Base-by-base conservation (phyloP, 2,329 filamentous ascomycete species). In the Colletotrichum cereale region DNA sequence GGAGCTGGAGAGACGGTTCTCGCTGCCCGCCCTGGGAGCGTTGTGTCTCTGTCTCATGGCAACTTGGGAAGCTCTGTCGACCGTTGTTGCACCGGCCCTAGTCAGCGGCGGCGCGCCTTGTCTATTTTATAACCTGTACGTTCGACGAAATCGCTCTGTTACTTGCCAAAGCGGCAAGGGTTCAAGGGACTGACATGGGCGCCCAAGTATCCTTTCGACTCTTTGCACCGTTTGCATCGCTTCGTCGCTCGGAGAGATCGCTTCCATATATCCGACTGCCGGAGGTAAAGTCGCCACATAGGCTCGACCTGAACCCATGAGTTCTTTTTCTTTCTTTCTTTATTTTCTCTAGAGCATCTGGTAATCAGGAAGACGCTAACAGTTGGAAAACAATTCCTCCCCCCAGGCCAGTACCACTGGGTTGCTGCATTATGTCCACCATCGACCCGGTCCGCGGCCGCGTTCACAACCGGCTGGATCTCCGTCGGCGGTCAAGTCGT, bases 61-160 rank as follows among this genome's bases (percentile, higher is more conserved):
- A 47, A 86, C 85, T 12, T 87, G 85, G 85, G 85, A 87, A 66
- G 85, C 85, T 1, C 75, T 86, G 3, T 82, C 83, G 0, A 82
- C 82, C 1, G 85, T 87, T 5, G 79, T 87, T 14, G 80, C 83
- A 2, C 79, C 80, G 4, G 85, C 84, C 1, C 73, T 86, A 38
- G 79, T 79, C 2, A 84, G 80, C 53, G 85, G 85, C 0, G 84
- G 85, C 40, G 82, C 85, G 1, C 83, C 83, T 2, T 85, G 83
- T 71, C 75, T 85, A 0, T 84, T 86, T 56, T 85, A 83, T 71
- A 84, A 84, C 67, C 80, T 82, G 82, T 83, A 78, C 72, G 67
- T 72, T 68, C n/a, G n/a, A 21, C 5, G 3, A 18, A 3, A 3
- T 5, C 48, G 26, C 48, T 21, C 31, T 24, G 2, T 5, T 14